A percentile compares a stretch with the other conserved stretches of the same genome.
Conservation (phyloP, 306 rosid species). For the Gynostemma pentaphyllum region DNA sequence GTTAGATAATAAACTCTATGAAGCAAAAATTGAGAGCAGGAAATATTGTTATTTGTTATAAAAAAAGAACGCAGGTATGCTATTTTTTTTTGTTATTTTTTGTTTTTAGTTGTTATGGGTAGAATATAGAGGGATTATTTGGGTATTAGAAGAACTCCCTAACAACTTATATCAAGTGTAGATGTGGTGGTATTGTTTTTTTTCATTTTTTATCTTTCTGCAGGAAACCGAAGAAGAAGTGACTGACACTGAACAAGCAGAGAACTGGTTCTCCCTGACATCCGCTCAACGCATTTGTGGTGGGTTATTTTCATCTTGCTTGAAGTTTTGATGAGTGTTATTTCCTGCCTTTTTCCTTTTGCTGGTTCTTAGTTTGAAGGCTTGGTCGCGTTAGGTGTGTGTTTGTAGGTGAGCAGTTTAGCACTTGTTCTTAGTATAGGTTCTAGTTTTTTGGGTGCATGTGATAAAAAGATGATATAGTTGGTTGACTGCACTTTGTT, state of each 20-base stretch:
- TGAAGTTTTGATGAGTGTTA: conserved; percentile 9
- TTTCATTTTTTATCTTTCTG: background rate
- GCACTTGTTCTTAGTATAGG: background rate
- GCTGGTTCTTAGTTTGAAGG: background rate
- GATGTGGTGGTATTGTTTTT: background rate
- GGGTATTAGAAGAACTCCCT: background rate
- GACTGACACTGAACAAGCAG: conserved; percentile 97
- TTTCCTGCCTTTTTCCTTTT: conserved; percentile 4
- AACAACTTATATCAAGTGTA: background rate
- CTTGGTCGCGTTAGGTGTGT: background rate
- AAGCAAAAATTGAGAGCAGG: background rate
- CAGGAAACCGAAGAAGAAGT: conserved; percentile 99
- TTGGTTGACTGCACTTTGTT: conserved; percentile 12
- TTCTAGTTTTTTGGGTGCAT: background rate
- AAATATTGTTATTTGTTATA: too few relatives aligned
- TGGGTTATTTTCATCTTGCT: conserved; percentile 31
- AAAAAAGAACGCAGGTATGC: too few relatives aligned
- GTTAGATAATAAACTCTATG: background rate
- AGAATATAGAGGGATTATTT: background rate
- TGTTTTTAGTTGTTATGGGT: too few relatives aligned
- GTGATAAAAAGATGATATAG: background rate
- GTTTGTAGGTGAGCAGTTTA: too few relatives aligned
- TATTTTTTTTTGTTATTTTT: too few relatives aligned
- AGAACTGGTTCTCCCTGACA: conserved; percentile 97
- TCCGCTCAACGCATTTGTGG: conserved; percentile 98